phyloP scores from a whole-genome alignment of 345 rosid genomes.

The Arabidopsis arenosa region DNA sequence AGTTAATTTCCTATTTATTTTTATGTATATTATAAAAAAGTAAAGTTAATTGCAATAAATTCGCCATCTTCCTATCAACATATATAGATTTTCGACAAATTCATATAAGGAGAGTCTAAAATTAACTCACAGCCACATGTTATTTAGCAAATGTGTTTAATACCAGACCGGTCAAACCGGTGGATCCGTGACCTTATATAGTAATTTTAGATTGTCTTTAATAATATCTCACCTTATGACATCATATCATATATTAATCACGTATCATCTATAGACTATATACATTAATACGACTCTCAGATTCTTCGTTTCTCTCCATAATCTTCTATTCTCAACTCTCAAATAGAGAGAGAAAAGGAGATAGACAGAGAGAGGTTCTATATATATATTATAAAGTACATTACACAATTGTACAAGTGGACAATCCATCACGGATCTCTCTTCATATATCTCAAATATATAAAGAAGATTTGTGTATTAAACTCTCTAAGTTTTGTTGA shows the following conservation, averaged over 20 bases:
- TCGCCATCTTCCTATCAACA: slow-evolving; percentile 41
- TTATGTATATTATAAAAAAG: not conserved
- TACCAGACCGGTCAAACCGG: slow-evolving; percentile 36
- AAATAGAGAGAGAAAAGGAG: slow-evolving; percentile 15
- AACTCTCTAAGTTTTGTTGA: slow-evolving; percentile 9
- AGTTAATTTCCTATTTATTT: not conserved
- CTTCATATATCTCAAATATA: slow-evolving; percentile 17
- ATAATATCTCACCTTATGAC: slow-evolving; percentile 27
- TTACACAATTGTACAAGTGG: slow-evolving; percentile 9
- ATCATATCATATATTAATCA: slow-evolving; percentile 32
- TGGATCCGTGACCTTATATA: slow-evolving; percentile 35
- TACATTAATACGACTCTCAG: slow-evolving; percentile 17
- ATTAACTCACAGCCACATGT: slow-evolving; percentile 36
- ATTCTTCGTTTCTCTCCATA: slow-evolving; percentile 20
- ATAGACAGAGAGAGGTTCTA: not conserved
- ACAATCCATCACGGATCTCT: slow-evolving; percentile 19
- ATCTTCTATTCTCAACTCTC: slow-evolving; percentile 22
- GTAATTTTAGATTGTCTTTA: slow-evolving; percentile 23
- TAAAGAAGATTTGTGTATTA: slow-evolving; percentile 16
- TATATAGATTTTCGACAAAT: slow-evolving; percentile 25
- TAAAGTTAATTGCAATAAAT: slow-evolving; percentile 5
- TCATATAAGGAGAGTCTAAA: slow-evolving; percentile 5
- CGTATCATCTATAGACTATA: slow-evolving; percentile 23
- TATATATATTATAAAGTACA: slow-evolving; percentile 1
- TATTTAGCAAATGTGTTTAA: slow-evolving; percentile 26